phyloP scores from a whole-genome alignment of 75 land plant species.

The Selaginella tamariscina region DNA sequence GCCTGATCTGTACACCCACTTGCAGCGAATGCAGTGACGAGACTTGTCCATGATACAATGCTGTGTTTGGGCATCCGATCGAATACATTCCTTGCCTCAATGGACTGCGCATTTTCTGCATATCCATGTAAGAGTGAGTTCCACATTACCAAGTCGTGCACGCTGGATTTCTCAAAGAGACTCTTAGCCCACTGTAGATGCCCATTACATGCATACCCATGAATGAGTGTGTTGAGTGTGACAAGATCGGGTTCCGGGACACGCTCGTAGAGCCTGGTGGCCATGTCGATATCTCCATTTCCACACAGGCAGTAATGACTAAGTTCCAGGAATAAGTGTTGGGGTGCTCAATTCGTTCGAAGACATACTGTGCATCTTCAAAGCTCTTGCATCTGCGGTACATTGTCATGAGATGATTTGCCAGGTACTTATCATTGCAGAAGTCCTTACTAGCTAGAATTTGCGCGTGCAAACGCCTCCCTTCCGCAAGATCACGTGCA shows the following conservation, averaged over 20 bases:
- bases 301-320: neutral
- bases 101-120: neutral
- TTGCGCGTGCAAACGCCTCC: neutral
- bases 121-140: neutral
- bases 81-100: neutral
- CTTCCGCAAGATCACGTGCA: neutral
- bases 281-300: neutral
- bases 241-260: neutral
- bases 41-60: neutral
- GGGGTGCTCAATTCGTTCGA: neutral
- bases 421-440: neutral
- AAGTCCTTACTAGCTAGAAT: neutral
- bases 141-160: neutral
- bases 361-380: neutral
- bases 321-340: neutral
- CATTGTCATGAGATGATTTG: neutral
- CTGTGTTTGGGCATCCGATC: neutral
- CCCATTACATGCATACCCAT: neutral
- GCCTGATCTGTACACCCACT: neutral
- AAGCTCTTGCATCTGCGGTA: neutral
- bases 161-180: neutral
- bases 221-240: neutral
- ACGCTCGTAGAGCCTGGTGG: neutral
- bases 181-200: neutral
- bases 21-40: neutral